Conservation (phyloP, 2,329 filamentous ascomycete genomes). For the Sarocladium brachiariae region DNA sequence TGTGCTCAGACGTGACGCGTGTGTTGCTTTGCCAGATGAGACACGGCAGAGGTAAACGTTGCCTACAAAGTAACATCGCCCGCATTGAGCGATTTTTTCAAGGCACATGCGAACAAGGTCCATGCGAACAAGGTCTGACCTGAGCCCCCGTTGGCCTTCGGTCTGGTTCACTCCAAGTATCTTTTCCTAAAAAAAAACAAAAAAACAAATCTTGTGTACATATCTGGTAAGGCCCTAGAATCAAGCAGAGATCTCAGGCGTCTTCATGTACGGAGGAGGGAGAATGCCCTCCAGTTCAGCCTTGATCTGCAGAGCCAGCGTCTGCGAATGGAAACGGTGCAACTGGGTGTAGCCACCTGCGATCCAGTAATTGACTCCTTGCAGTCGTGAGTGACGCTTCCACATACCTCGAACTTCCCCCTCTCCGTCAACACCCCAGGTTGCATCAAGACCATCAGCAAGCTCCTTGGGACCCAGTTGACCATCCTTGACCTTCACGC, state of each 20-base stretch:
- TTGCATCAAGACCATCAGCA: constrained; percentile 26
- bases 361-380: constrained; percentile 26
- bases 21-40: too few species aligned
- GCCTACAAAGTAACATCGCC: too few species aligned
- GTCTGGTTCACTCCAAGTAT: too few species aligned
- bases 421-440: constrained; percentile 34
- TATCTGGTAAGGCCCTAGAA: too few species aligned
- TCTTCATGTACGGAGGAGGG: constrained; percentile 23
- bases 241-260: background rate
- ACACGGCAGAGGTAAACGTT: too few species aligned
- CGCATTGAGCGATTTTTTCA: too few species aligned
- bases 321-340: constrained; percentile 27
- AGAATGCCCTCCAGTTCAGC: constrained; percentile 25
- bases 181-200: too few species aligned
- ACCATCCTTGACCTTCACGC: background rate
- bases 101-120: too few species aligned
- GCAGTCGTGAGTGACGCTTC: constrained; percentile 25
- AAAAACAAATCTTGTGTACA: too few species aligned
- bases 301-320: constrained; percentile 28
- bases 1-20: too few species aligned
- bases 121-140: too few species aligned
- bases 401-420: constrained; percentile 35
- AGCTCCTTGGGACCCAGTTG: constrained; percentile 18
- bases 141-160: too few species aligned
- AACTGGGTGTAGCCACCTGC: constrained; percentile 25